Percentiles rank a stretch among this genome's conserved stretches.
phyloP scores from a whole-genome alignment of 345 rosid genomes.

The Acer saccharum region DNA sequence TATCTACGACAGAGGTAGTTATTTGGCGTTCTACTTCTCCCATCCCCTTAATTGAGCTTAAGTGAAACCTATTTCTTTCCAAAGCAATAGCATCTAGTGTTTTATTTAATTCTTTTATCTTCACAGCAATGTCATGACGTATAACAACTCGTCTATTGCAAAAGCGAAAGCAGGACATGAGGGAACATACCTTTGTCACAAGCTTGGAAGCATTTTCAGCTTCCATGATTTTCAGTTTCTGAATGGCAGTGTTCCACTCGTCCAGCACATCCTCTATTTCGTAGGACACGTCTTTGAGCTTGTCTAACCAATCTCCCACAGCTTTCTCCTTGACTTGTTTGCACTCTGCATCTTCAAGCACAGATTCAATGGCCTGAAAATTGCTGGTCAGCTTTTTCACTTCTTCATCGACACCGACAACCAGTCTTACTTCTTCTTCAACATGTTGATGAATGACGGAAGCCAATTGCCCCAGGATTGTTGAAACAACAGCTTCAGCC shows the following conservation, averaged over 20 bases:
- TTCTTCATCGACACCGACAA: background rate
- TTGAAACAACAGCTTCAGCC: background rate
- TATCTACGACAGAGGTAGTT: background rate
- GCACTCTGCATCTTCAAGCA: background rate
- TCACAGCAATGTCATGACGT: background rate
- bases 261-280: background rate
- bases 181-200: background rate
- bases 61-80: background rate
- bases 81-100: background rate
- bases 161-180: background rate
- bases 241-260: slow-evolving; percentile 1
- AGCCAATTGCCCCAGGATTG: background rate
- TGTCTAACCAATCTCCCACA: background rate
- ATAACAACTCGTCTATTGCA: background rate
- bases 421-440: background rate
- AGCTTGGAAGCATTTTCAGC: background rate
- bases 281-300: background rate
- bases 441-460: too few species aligned
- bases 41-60: background rate
- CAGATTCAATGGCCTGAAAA: background rate
- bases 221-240: background rate
- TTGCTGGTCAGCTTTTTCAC: background rate
- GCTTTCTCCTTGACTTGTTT: background rate
- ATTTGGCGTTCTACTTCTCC: background rate
- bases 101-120: background rate